Base-by-base conservation (phyloP, 2,329 filamentous ascomycete species). In the Cytospora schulzeri region DNA sequence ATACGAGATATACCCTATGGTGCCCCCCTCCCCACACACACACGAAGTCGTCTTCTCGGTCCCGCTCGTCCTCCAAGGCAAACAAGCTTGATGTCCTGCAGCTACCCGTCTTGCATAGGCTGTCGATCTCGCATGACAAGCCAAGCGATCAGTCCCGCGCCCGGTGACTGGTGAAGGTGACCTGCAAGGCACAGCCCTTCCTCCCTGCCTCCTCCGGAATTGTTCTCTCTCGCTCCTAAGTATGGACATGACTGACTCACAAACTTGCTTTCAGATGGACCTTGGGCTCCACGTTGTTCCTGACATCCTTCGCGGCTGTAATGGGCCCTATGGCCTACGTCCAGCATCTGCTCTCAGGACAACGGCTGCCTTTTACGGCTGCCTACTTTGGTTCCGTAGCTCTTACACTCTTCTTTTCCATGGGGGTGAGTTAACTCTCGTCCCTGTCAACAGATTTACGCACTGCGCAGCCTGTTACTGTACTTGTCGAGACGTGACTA, bases 371-470 rank as follows among this genome's bases (percentile, higher is more conserved):
- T 4, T 98, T 98, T 75, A 97, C 94, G 33, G 91, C 90, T 53
- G 91, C 92, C 66, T 98, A 98, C 81, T 97, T 98, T 80, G 93
- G 93, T 59, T 95, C 92, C 68, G 97, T 98, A 73, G 85, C 82
- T 54, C 79, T 98, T 74, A 98, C 95, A 14, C 83, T 98, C 29
- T 96, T 94, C 77, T 97, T 97, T 78, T 90, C 93, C 63, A 81
- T 97, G 71, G 93, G 93, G 73, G 94, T 97, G 85, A 87, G 92
- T 90, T 69, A 54, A 17, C 19, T 3, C 38, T 12, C 45, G 11
- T 41, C 31, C 31, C 54, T 31, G 57, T n/a, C 29, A 35, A 41
- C 57, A 29, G 17, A 41, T 35, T n/a, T n/a, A n/a, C n/a, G n/a
- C n/a, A n/a, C n/a, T 65, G 54, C 24, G 54, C 54, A 41, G n/a